Evolutionary conservation across 352 stramenopile species (phyloP).

Genomic region (Pythium biforme): DNA sequence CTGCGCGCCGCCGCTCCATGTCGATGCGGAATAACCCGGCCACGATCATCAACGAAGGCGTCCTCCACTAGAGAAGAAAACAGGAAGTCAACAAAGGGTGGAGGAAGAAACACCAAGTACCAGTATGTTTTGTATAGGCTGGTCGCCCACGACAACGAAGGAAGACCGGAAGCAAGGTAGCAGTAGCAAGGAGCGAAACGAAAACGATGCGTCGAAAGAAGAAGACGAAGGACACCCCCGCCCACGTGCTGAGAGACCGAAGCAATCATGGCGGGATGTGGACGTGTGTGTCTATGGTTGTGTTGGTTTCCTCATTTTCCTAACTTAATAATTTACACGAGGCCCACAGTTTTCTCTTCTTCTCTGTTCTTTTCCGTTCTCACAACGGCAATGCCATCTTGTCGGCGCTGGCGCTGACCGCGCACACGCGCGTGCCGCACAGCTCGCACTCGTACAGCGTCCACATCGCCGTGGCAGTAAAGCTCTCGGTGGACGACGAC

Average conservation of each 20-base stretch:
- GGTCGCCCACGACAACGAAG: too few relatives aligned
- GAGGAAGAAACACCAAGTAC: background rate
- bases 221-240: too few relatives aligned
- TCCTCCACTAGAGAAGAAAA: background rate
- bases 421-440: slow-evolving; percentile 19
- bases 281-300: background rate
- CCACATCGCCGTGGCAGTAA: slow-evolving; percentile 1
- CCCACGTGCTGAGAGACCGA: too few relatives aligned
- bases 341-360: background rate
- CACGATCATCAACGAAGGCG: slow-evolving; percentile 36
- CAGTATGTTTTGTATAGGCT: background rate
- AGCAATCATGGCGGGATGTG: too few relatives aligned
- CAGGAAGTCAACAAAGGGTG: slow-evolving; percentile 4
- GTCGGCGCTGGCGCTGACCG: background rate
- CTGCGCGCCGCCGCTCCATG: slow-evolving; percentile 65
- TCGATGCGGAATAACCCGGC: slow-evolving; percentile 47
- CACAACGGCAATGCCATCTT: slow-evolving; percentile 11
- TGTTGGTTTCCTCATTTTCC: background rate
- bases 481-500: too few relatives aligned
- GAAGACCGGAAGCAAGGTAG: background rate
- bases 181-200: too few relatives aligned
- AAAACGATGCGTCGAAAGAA: too few relatives aligned
- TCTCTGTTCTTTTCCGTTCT: background rate
- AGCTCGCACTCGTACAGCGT: slow-evolving; percentile 21
- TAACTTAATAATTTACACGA: slow-evolving; percentile 32